Evolutionary conservation across 169 alveolate genomes (phyloP), one percentile per base, ranked within the genome.

Genomic region (Hammondia hammondi): DNA sequence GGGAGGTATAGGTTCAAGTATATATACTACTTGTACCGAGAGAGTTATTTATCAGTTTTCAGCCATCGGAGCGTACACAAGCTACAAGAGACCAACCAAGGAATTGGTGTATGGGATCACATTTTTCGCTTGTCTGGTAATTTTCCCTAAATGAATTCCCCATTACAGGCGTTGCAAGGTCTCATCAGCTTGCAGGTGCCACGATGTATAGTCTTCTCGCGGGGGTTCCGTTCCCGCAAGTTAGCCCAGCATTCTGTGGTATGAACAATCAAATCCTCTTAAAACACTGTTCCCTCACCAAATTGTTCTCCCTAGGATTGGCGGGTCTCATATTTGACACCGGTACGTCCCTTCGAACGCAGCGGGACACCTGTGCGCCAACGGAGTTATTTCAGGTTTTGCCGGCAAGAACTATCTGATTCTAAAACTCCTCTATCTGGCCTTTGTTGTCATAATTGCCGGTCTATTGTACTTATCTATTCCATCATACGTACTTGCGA

Each of bases 211-310:
- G 35, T 43, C 81, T 71, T n/a, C 57, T 39, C 77, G 87, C 94
- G 29, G 94, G 94, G 14, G 0, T 90, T n/a, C 94, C 94, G 12
- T 46, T 6, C 35, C 85, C 73, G 17, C 81, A 37, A 24, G 35
- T 92, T 12, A 92, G 94, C 45, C 94, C 94, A 17, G 94, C 94
- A 4, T 81, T 82, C 27, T 73, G 94, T 67, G 94, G 94, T 92
- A 61, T 19, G 71, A 82, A 29, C 35, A 46, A 37, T 29, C 24
- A 0, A 56, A 29, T 32, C 39, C 29, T 27, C 52, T 21, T 19
- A 7, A 2, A 48, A 24, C 37, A 29, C 56, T 43, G 4, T 17
- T 17, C 0, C 43, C n/a, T 27, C 87, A 6, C 84, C 57, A 17
- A 6, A 29, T 32, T 37, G 88, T 35, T 57, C 39, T 32, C 37